These are phyloP conservation scores for Fusarium denticulatum DNA, from an alignment of 2,329 filamentous ascomycete species.

Conservation along the genomic window DNA sequence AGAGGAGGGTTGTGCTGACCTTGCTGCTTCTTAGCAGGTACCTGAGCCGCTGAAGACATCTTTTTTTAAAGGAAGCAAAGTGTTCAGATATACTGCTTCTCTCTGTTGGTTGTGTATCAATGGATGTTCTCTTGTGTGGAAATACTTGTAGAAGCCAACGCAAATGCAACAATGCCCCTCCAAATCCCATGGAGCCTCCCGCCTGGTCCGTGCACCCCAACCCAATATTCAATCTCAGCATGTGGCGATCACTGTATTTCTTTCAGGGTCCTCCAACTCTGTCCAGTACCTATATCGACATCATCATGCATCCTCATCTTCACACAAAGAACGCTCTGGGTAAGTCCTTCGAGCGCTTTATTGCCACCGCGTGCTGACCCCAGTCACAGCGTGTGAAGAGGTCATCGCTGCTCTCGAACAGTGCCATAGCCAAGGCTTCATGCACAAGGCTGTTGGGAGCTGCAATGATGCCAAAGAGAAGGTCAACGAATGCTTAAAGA, in stretches of 20 bases:
- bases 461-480: slow-evolving; percentile 88
- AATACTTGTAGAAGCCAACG: slow-evolving; percentile 11
- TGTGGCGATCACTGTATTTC: slow-evolving; percentile 33
- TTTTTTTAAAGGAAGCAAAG: background rate
- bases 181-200: slow-evolving; percentile 28
- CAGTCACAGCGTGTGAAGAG: slow-evolving; percentile 82
- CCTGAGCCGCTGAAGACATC: slow-evolving; percentile 60
- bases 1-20: slow-evolving; percentile 56
- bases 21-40: slow-evolving; percentile 76
- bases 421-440: slow-evolving; percentile 91
- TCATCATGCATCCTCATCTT: slow-evolving; percentile 93
- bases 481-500: slow-evolving; percentile 85
- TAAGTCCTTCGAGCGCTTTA: slow-evolving; percentile 51
- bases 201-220: slow-evolving; percentile 46
- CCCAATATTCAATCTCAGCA: slow-evolving; percentile 21
- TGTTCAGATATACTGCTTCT: background rate
- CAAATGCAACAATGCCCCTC: slow-evolving; percentile 35
- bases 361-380: slow-evolving; percentile 26
- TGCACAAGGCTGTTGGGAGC: slow-evolving; percentile 89
- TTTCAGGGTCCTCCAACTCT: slow-evolving; percentile 27
- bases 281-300: slow-evolving; percentile 1
- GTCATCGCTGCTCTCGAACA: slow-evolving; percentile 94
- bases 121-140: slow-evolving; percentile 1
- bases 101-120: slow-evolving; percentile 19
- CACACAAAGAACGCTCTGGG: slow-evolving; percentile 92